Base-by-base conservation (phyloP, 345 rosid genomes). In the Populus euphratica region DNA sequence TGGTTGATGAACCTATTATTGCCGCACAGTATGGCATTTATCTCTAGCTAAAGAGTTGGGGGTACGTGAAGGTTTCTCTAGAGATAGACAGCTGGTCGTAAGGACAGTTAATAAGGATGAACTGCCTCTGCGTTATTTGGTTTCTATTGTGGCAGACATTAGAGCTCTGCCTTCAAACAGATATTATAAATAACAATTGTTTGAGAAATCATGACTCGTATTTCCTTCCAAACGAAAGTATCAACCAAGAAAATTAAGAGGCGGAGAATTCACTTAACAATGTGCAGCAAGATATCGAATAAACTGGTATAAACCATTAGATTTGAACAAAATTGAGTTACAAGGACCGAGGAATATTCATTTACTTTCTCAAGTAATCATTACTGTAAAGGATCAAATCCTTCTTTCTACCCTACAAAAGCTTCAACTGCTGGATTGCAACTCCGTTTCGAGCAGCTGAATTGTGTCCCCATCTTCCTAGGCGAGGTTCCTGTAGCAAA, bases 391-490 rank as follows among this genome's bases (percentile, higher is more conserved):
- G 67, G 70, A 7, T 69, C 17, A 35, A 71, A 71, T 73, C 70
- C 13, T 54, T 67, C 20, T 54, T 68, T 68, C 31, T 39, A 4
- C 43, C 74, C 83, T 85, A 90, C 18, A 88, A 82, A 78, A 88
- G 88, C 81, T 86, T 87, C 43, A 96, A 77, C 47, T 85, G 85
- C 66, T 90, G 99, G 73, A 96, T 70, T n/a, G 88, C 87, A 16
- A 96, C 97, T 3, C 99, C 97, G 76, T 94, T 94, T 73, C 73
- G 85, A 3, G 97, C 97, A 56, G 83, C 77, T 3, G 88, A 82
- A 75, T 78, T 52, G 39, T 77, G 81, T 13, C 94, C 98, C 98
- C 98, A 96, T 84, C 98, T 87, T 82, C 99, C 99, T 10, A 96
- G 88, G 21, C 97, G 91, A 2, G 98, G 94, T 82, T 96, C 99